phyloP scores from a whole-genome alignment of 305 asterid genomes.

The Plantago lanceolata region DNA sequence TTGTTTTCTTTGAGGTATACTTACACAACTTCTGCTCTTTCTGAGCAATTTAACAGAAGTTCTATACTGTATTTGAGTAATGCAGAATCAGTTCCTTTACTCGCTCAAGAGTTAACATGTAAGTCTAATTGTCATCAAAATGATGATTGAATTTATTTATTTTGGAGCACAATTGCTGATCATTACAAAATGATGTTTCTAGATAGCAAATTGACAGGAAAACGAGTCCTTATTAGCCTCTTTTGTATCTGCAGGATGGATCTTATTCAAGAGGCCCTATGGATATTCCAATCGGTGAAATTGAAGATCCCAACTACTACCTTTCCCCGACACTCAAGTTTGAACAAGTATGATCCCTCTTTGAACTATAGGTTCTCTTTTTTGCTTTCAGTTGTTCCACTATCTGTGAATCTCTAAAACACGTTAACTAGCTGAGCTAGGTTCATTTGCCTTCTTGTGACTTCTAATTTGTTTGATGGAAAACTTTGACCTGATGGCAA shows the following conservation, averaged over 20 bases:
- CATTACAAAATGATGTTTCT: conserved; percentile 9
- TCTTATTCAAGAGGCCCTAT: conserved; percentile 98
- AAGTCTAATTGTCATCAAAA: neutral
- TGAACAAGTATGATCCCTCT: conserved; percentile 67
- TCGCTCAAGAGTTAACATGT: neutral
- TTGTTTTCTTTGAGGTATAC: conserved; percentile 88
- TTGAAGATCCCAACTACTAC: conserved; percentile 60
- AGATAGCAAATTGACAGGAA: conserved; percentile 16
- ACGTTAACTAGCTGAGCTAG: conserved; percentile 7
- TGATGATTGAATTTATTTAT: neutral
- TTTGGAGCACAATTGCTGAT: neutral
- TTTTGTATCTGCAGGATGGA: conserved; percentile 72
- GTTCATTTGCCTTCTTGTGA: conserved; percentile 12
- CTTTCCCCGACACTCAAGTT: conserved; percentile 83
- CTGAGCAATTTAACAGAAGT: neutral
- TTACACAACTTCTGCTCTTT: conserved; percentile 3
- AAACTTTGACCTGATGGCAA: conserved; percentile 8
- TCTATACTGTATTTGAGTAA: conserved; percentile 1
- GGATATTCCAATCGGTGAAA: conserved; percentile 71
- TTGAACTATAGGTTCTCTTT: conserved; percentile 21
- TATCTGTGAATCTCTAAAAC: neutral
- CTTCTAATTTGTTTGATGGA: neutral
- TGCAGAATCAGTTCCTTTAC: conserved; percentile 11
- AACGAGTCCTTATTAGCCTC: conserved; percentile 16
- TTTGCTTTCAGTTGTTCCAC: conserved; percentile 5